Conservation (phyloP, 2,329 filamentous ascomycete species). For the Zymoseptoria crescenta region DNA sequence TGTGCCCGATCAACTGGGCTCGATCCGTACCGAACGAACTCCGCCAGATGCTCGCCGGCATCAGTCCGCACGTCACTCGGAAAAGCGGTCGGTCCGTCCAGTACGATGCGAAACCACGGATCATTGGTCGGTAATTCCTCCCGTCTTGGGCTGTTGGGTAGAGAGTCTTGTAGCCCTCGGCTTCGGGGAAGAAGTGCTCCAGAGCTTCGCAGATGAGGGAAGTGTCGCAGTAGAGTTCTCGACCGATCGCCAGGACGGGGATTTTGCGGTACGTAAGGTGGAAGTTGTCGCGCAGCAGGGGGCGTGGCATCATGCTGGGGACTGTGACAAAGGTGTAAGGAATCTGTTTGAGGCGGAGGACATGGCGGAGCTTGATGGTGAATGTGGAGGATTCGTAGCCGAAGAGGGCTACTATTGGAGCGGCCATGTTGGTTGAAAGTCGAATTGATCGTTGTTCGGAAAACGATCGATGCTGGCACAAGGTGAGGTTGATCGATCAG, state of each 20-base stretch:
- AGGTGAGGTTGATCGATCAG: background rate
- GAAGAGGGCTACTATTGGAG: constrained; percentile 21
- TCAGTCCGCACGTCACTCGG: constrained; percentile 34
- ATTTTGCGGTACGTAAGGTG: constrained; percentile 34
- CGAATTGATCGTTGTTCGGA: background rate
- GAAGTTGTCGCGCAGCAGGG: constrained; percentile 30
- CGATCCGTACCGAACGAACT: constrained; percentile 34
- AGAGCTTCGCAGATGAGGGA: constrained; percentile 28
- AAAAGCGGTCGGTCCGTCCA: constrained; percentile 37
- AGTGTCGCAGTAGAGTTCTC: constrained; percentile 30
- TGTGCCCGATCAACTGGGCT: constrained; percentile 33
- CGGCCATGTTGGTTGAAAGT: constrained; percentile 2
- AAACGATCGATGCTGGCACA: background rate
- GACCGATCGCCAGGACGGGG: constrained; percentile 26
- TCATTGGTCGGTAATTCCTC: constrained; percentile 30
- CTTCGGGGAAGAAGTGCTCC: constrained; percentile 25
- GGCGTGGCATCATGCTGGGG: constrained; percentile 35
- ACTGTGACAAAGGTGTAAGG: constrained; percentile 34
- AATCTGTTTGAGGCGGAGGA: constrained; percentile 32
- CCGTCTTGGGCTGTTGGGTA: constrained; percentile 29
- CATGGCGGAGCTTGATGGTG: constrained; percentile 32
- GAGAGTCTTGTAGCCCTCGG: constrained; percentile 29
- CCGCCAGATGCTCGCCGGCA: constrained; percentile 34
- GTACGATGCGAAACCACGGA: constrained; percentile 35
- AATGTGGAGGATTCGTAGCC: constrained; percentile 25